Conservation (phyloP, 139 green algal species). For the Tetratostichococcus sp. region DNA sequence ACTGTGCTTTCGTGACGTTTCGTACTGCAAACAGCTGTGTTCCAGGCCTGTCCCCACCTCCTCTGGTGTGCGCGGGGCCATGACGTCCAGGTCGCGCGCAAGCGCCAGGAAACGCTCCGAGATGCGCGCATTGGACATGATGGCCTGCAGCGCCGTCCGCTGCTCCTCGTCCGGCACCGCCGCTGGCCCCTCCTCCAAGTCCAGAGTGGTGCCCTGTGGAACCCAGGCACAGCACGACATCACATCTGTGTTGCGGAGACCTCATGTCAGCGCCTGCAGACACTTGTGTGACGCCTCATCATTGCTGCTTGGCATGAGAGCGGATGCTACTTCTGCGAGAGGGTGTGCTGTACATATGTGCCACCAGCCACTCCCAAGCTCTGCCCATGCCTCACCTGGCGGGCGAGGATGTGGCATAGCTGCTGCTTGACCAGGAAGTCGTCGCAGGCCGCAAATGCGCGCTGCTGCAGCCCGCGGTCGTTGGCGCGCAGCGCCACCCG, state of each 20-base stretch:
- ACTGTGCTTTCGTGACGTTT: neutral
- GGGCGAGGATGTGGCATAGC: conserved; percentile 87
- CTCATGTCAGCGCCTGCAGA: no score
- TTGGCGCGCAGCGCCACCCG: conserved; percentile 66
- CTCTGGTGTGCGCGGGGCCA: conserved; percentile 50
- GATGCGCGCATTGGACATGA: conserved; percentile 79
- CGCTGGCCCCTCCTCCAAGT: conserved; percentile 74
- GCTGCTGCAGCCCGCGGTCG: conserved; percentile 30
- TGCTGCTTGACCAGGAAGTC: conserved; percentile 84
- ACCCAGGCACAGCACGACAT: neutral
- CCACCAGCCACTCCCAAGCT: no score
- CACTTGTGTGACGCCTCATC: no score
- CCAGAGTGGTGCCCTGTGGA: conserved; percentile 21
- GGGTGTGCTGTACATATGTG: no score
- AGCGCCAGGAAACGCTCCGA: conserved; percentile 88
- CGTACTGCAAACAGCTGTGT: neutral
- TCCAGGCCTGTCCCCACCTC: no score
- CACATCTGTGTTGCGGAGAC: no score
- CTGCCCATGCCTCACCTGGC: conserved; percentile 61
- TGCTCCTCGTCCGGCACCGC: conserved; percentile 53
- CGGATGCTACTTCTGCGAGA: no score
- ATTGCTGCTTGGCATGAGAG: no score
- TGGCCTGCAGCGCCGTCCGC: conserved; percentile 33
- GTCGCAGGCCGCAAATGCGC: conserved; percentile 26
- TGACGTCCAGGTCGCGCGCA: conserved; percentile 94